A percentile compares a stretch with the other conserved stretches of the same genome.
Conservation (phyloP, 352 stramenopile species). For the Globisporangium polare region DNA sequence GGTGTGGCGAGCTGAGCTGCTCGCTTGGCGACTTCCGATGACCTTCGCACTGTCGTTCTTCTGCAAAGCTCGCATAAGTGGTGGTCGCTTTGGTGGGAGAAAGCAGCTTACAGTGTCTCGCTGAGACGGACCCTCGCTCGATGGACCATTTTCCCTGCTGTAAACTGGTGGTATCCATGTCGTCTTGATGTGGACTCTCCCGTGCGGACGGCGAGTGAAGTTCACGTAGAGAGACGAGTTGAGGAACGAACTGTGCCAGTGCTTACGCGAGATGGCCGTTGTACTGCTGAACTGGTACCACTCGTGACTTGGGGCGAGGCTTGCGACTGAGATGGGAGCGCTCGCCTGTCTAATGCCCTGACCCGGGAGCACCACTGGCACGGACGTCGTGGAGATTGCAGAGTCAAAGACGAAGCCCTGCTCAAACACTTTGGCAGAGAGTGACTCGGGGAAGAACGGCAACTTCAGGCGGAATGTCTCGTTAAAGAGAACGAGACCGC, state of each 20-base stretch:
- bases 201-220: constrained; percentile 38
- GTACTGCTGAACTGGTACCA: constrained; percentile 78
- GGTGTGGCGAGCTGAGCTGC: neutral
- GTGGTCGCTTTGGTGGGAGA: constrained; percentile 13
- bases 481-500: constrained; percentile 38
- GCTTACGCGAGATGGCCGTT: constrained; percentile 26
- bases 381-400: constrained; percentile 41
- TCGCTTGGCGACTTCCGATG: neutral
- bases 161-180: constrained; percentile 30
- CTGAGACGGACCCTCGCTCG: neutral
- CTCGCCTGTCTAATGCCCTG: constrained; percentile 11
- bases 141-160: neutral
- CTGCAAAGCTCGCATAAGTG: constrained; percentile 3
- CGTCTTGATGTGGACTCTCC: constrained; percentile 37
- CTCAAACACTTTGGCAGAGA: constrained; percentile 51
- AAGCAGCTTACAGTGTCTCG: neutral
- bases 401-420: constrained; percentile 28
- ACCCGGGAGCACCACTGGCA: constrained; percentile 52
- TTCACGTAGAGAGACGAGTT: constrained; percentile 42
- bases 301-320: constrained; percentile 46
- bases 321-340: constrained; percentile 28
- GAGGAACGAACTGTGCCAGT: constrained; percentile 60
- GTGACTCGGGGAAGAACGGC: constrained; percentile 42
- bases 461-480: constrained; percentile 46
- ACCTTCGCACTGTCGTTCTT: constrained; percentile 6